Evolutionary conservation across 2,329 filamentous ascomycete species (phyloP).

Genomic region (Pleomassaria siparia): DNA sequence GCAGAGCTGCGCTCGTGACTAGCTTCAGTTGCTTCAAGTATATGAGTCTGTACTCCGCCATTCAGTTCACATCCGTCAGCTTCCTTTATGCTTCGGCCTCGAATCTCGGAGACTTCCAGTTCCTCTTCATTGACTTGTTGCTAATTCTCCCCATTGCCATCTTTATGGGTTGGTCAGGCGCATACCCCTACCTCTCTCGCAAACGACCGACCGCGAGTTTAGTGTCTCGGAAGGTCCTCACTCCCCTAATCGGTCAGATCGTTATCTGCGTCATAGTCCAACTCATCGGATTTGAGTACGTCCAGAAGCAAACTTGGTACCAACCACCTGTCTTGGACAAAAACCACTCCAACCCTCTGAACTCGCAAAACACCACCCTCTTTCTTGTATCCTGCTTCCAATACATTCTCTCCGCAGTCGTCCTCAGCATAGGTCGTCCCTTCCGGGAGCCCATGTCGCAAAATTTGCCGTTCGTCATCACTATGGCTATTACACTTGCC

Average conservation of each 20-base stretch:
- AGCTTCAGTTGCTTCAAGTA: slow-evolving; percentile 99
- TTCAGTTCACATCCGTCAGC: slow-evolving; percentile 96
- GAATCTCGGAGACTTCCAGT: slow-evolving; percentile 97
- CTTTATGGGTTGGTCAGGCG: slow-evolving; percentile 97
- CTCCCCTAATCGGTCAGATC: slow-evolving; percentile 87
- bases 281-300: slow-evolving; percentile 69
- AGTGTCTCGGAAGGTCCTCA: slow-evolving; percentile 88
- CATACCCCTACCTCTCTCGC: slow-evolving; percentile 72
- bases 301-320: slow-evolving; percentile 81
- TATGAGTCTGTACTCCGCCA: slow-evolving; percentile 99
- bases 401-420: slow-evolving; percentile 86
- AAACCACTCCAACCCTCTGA: slow-evolving; percentile 81
- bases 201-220: slow-evolving; percentile 92
- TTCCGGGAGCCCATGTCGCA: slow-evolving; percentile 78
- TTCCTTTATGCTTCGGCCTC: slow-evolving; percentile 93
- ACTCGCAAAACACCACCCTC: slow-evolving; percentile 89
- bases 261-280: slow-evolving; percentile 77
- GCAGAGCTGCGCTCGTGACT: slow-evolving; percentile 91
- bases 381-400: slow-evolving; percentile 93
- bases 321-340: slow-evolving; percentile 75
- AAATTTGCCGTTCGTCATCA: slow-evolving; percentile 84
- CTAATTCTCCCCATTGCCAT: slow-evolving; percentile 95
- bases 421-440: slow-evolving; percentile 87
- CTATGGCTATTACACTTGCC: slow-evolving; percentile 67
- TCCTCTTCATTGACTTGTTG: slow-evolving; percentile 89